Conservation (phyloP, 345 rosid genomes). For the Excoecaria cochinchinensis region DNA sequence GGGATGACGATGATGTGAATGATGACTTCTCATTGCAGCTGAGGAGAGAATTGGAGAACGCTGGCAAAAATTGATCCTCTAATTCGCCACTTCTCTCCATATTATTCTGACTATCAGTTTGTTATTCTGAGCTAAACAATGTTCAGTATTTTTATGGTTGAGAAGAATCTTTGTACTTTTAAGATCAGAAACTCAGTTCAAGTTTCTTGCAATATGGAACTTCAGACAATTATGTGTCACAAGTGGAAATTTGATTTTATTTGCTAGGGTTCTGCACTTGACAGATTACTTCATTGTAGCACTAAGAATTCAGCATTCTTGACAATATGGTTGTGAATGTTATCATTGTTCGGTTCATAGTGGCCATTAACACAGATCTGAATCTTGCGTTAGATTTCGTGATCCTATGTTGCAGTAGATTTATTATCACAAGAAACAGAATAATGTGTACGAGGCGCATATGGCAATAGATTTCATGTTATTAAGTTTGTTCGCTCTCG, state of each 20-base stretch:
- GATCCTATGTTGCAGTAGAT: background rate
- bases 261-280: background rate
- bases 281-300: background rate
- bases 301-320: background rate
- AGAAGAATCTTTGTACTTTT: background rate
- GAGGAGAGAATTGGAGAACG: constrained; percentile 72
- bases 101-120: background rate
- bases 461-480: background rate
- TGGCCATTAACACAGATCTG: background rate
- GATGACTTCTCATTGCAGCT: constrained; percentile 91
- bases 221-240: background rate
- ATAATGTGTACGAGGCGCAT: background rate
- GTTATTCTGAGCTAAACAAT: constrained; percentile 1
- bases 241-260: background rate
- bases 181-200: background rate
- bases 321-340: background rate
- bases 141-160: background rate
- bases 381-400: background rate
- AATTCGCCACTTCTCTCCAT: background rate
- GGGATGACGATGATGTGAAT: constrained; percentile 93
- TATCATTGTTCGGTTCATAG: background rate
- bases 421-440: background rate
- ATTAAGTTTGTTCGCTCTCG: background rate
- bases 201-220: background rate
- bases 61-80: constrained; percentile 34